Evolutionary conservation across 2,329 filamentous ascomycete species (phyloP).

Genomic region (Akanthomyces muscarius): DNA sequence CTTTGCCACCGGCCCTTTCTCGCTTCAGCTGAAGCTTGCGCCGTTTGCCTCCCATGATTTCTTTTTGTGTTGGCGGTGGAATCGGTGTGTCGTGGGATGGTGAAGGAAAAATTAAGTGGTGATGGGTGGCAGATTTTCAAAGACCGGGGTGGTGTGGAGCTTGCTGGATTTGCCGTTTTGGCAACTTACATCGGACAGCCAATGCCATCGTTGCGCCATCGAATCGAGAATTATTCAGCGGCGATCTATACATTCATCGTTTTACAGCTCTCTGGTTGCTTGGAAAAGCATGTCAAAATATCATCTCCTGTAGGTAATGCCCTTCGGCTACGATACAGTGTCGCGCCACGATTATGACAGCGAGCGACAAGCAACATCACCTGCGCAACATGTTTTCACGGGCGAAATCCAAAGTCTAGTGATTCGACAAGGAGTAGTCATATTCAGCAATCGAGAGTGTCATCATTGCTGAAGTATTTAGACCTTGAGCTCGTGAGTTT

Average conservation of each 20-base stretch:
- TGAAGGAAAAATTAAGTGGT: conserved; percentile 6
- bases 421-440: neutral
- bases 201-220: neutral
- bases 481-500: no score
- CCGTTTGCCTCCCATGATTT: conserved; percentile 9
- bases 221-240: neutral
- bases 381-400: neutral
- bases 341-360: no score
- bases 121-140: conserved; percentile 2
- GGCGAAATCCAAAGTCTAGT: neutral
- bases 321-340: no score
- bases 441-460: neutral
- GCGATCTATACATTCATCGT: neutral
- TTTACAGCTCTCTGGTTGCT: no score
- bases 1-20: neutral
- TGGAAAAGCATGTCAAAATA: no score
- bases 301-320: neutral
- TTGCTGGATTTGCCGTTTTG: neutral
- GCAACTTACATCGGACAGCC: neutral
- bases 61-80: neutral
- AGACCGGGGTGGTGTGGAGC: neutral
- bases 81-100: neutral
- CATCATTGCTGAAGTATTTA: no score
- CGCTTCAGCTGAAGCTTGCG: conserved; percentile 12
- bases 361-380: neutral